These are phyloP conservation scores for Roridomyces roridus DNA, from an alignment of 768 basidiomycete species.

Conservation along the genomic window DNA sequence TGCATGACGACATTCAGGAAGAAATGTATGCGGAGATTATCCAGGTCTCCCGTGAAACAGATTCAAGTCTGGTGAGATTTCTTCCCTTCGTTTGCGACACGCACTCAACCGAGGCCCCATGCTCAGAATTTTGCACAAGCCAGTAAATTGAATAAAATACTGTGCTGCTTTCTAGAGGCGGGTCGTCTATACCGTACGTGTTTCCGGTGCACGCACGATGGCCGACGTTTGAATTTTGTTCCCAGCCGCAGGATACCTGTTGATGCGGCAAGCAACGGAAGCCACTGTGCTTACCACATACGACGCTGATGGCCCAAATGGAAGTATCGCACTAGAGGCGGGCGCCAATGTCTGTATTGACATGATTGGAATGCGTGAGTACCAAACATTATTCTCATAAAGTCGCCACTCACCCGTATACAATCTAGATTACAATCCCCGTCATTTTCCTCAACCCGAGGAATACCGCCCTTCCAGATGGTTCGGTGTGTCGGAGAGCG, in stretches of 20 bases:
- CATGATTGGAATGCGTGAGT: background rate
- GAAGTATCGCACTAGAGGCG: background rate
- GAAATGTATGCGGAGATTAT: conserved; percentile 34
- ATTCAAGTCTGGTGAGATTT: conserved; percentile 14
- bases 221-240: background rate
- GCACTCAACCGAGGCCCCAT: no score
- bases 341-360: background rate
- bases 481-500: conserved; percentile 31
- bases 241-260: conserved; percentile 21
- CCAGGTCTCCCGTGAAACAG: conserved; percentile 16
- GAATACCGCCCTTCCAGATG: conserved; percentile 40
- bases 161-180: conserved; percentile 23
- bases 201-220: no score
- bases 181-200: conserved; percentile 25
- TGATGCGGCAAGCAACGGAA: conserved; percentile 24
- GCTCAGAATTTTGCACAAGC: conserved; percentile 23
- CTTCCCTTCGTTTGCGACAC: background rate
- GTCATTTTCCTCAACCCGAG: conserved; percentile 35
- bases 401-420: no score
- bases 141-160: conserved; percentile 16
- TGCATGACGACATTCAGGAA: conserved; percentile 41
- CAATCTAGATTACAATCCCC: conserved; percentile 35
- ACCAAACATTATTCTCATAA: no score
- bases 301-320: background rate
- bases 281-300: conserved; percentile 18